These are phyloP conservation scores for Acacia crassicarpa DNA, from an alignment of 306 rosid species.

Conservation along the genomic window DNA sequence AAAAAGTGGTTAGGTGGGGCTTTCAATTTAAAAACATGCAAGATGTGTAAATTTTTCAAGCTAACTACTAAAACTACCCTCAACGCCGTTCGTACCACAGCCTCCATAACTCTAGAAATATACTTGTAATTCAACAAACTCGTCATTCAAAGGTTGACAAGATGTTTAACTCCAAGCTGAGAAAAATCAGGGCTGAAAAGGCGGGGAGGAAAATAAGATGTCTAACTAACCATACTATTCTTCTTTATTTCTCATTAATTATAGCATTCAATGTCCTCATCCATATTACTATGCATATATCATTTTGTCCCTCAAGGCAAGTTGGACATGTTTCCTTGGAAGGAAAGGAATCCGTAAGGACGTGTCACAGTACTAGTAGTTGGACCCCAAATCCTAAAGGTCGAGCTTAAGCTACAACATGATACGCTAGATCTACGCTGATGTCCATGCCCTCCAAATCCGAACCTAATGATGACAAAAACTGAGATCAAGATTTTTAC, in stretches of 20 bases:
- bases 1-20: background rate
- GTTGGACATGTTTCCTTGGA: background rate
- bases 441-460: background rate
- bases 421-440: background rate
- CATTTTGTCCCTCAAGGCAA: background rate
- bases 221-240: background rate
- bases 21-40: background rate
- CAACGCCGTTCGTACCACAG: background rate
- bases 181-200: background rate
- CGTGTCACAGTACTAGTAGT: slow-evolving; percentile 38
- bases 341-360: slow-evolving; percentile 71
- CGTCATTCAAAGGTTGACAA: background rate
- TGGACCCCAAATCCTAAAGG: background rate
- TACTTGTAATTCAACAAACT: background rate
- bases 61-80: background rate
- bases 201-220: background rate
- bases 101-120: background rate
- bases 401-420: background rate
- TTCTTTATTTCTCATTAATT: background rate
- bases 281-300: background rate
- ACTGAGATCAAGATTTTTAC: background rate
- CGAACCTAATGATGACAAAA: background rate
- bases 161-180: background rate
- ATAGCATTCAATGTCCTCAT: background rate
- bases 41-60: background rate